Evolutionary conservation across 2,329 filamentous ascomycete genomes (phyloP).

Genomic region (Aspergillus niger): DNA sequence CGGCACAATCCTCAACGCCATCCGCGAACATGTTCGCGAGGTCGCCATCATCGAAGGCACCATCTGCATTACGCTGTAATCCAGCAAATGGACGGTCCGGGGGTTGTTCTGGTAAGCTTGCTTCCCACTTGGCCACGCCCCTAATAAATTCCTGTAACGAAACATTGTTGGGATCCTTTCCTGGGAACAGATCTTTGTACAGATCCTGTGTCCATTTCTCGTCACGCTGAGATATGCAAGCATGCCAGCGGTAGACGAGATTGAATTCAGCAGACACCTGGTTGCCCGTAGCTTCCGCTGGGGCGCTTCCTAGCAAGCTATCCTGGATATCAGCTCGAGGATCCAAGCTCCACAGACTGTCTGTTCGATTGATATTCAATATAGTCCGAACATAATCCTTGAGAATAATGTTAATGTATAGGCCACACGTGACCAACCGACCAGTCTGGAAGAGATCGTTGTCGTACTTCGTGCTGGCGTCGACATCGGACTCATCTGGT

Average conservation of each 20-base stretch:
- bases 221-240: slow-evolving; percentile 61
- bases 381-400: slow-evolving; percentile 65
- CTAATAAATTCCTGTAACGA: slow-evolving; percentile 43
- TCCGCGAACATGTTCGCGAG: slow-evolving; percentile 58
- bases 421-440: slow-evolving; percentile 55
- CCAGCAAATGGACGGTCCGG: slow-evolving; percentile 53
- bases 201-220: slow-evolving; percentile 63
- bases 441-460: slow-evolving; percentile 57
- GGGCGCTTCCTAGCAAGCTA: slow-evolving; percentile 46
- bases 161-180: slow-evolving; percentile 38
- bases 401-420: slow-evolving; percentile 59
- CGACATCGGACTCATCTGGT: slow-evolving; percentile 40
- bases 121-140: slow-evolving; percentile 46
- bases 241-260: slow-evolving; percentile 67
- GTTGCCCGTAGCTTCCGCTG: slow-evolving; percentile 62
- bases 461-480: slow-evolving; percentile 42
- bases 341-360: slow-evolving; percentile 64
- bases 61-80: slow-evolving; percentile 52
- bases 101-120: slow-evolving; percentile 47
- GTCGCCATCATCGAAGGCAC: slow-evolving; percentile 60
- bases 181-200: slow-evolving; percentile 52
- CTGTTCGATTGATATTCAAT: slow-evolving; percentile 60
- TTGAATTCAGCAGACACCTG: slow-evolving; percentile 71
- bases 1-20: slow-evolving; percentile 63
- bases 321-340: slow-evolving; percentile 62